Base-by-base conservation (phyloP, 352 stramenopile species). In the Albugo laibachii region DNA sequence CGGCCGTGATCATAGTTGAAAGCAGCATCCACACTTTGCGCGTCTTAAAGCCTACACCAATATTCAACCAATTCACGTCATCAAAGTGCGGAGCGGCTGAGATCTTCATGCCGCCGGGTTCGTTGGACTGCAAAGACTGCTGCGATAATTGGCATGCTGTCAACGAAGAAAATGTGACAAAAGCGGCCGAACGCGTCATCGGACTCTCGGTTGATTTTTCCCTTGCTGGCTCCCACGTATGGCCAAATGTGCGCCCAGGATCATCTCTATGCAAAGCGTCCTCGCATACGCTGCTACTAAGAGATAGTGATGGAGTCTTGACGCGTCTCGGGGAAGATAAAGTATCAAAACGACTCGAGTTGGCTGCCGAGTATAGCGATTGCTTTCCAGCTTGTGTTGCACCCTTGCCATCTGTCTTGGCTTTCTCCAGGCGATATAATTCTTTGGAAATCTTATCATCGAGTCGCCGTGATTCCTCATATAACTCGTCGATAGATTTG, bases 1-100 rank as follows among this genome's bases (percentile, higher is more conserved):
- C 48, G 0, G 60, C 61, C 8, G 76, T 84, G n/a, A 84, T 47
- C 15, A 68, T 40, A 5, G 59, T 49, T 5, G 76, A 80, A 1
- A 82, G 48, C 13, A 85, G 56, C 45, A 50, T 57, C 11, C 72
- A 63, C 15, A 80, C 55, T 0, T 61, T 53, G 13, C 69, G 69
- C 36, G 66, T 75, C 20, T 59, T 57, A 40, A 74, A 78, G 16
- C 50, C 59, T 0, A 79, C 55, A 0, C 73, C 76, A 49, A 88
- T 64, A 44, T 86, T 88, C 21, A 65, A 56, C 76, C 76, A 88
- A 19, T 80, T 65, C n/a, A 86, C 69, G 45, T 88, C 76, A 34
- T 72, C 58, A 2, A 58, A 53, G 42, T 84, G 58, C 1, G 76
- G 73, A 13, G 76, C 76, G 2, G 70, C 53, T 5, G 57, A 49